Conservation (phyloP, 768 basidiomycete genomes). For the Tephrocybe sp. region DNA sequence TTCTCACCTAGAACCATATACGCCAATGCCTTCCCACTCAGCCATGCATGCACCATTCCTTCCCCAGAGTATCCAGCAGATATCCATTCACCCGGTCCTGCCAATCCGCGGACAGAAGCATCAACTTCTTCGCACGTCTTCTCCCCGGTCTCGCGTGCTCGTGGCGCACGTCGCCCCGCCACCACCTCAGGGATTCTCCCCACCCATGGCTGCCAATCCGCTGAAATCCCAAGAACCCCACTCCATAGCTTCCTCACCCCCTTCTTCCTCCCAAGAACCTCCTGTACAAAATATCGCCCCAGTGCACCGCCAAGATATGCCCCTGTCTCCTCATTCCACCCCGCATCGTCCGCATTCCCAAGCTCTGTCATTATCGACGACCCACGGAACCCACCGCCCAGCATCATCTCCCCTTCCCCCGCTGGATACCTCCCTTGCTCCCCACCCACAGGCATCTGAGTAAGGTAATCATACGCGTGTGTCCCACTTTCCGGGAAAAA, state of each 20-base stretch:
- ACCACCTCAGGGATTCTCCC: slow-evolving; percentile 56
- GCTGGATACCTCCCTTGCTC: slow-evolving; percentile 17
- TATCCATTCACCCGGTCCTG: slow-evolving; percentile 66
- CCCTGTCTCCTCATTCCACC: slow-evolving; percentile 26
- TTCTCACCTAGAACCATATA: slow-evolving; percentile 43
- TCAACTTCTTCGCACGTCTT: neutral
- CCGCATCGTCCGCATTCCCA: slow-evolving; percentile 38
- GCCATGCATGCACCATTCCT: slow-evolving; percentile 74
- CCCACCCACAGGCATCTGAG: slow-evolving; percentile 45
- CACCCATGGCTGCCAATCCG: slow-evolving; percentile 69
- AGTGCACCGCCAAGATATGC: slow-evolving; percentile 40
- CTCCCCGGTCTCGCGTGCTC: slow-evolving; percentile 14
- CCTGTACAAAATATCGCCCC: slow-evolving; percentile 47
- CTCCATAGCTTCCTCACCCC: slow-evolving; percentile 57
- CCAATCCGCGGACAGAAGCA: slow-evolving; percentile 14
- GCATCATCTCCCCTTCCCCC: slow-evolving; percentile 54
- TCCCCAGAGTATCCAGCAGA: slow-evolving; percentile 72
- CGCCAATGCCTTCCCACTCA: slow-evolving; percentile 58
- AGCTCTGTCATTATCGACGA: slow-evolving; percentile 31
- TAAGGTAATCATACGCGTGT: slow-evolving; percentile 66
- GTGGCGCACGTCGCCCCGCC: slow-evolving; percentile 36
- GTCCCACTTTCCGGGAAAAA: slow-evolving; percentile 46
- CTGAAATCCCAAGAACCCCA: slow-evolving; percentile 62
- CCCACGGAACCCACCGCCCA: slow-evolving; percentile 59
- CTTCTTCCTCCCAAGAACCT: slow-evolving; percentile 17